Evolutionary conservation across 805 yeast species (phyloP).

Genomic region (Brettanomyces bruxellensis): DNA sequence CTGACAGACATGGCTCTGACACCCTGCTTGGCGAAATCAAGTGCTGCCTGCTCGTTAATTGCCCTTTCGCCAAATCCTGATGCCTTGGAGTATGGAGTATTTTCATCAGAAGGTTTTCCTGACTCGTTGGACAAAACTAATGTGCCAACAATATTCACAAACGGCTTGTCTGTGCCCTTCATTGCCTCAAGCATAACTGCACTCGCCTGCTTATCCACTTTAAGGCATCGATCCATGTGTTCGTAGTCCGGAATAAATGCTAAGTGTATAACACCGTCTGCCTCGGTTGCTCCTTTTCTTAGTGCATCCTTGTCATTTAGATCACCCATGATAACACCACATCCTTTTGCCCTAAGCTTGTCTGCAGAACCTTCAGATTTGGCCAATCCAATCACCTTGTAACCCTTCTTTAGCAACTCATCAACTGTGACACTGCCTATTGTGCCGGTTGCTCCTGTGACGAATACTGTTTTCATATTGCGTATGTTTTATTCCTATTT

Average conservation of each 20-base stretch:
- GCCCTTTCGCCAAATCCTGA: not conserved
- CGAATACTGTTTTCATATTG: constrained; percentile 12
- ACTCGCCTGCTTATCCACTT: not conserved
- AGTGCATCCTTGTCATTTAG: not conserved
- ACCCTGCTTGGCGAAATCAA: not conserved
- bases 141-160: not conserved
- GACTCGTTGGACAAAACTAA: not conserved
- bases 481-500: too few relatives aligned
- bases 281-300: not conserved
- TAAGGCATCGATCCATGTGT: not conserved
- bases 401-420: constrained; percentile 16
- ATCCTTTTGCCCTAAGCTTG: not conserved
- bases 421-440: constrained; percentile 23
- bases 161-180: constrained; percentile 1
- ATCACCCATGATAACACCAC: not conserved
- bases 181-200: not conserved
- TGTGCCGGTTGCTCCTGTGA: constrained; percentile 28
- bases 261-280: constrained; percentile 1
- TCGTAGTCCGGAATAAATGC: not conserved
- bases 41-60: not conserved
- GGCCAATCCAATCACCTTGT: constrained; percentile 22
- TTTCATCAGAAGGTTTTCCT: not conserved
- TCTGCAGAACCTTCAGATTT: constrained; percentile 11
- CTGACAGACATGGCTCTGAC: not conserved
- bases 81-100: not conserved